Evolutionary conservation across 805 yeast genomes (phyloP).

Genomic region (Danielia oregonensis): DNA sequence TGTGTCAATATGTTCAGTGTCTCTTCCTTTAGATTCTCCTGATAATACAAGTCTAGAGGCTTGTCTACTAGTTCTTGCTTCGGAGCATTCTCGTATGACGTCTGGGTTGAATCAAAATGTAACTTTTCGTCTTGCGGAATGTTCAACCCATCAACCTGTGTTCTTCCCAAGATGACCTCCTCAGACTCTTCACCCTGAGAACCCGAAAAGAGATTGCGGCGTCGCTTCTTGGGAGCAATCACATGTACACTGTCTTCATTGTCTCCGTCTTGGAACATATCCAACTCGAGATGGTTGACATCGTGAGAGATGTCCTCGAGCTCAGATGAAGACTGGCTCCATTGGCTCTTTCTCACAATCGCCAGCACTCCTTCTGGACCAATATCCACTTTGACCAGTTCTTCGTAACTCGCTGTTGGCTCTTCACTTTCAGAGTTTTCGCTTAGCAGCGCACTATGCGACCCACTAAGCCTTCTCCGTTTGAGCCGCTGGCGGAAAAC

Average conservation of each 20-base stretch:
- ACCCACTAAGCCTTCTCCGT: slow-evolving; percentile 1
- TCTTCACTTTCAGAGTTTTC: neutral
- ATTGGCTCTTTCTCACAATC: neutral
- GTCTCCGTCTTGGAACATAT: slow-evolving; percentile 1
- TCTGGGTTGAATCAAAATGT: too few species aligned
- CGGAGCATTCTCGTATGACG: too few species aligned
- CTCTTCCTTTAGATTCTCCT: slow-evolving; percentile 11
- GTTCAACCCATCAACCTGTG: slow-evolving; percentile 8
- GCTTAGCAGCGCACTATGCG: neutral
- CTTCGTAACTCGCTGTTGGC: too few species aligned
- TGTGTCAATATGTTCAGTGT: slow-evolving; percentile 4
- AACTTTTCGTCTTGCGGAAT: neutral
- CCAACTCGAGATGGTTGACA: slow-evolving; percentile 6
- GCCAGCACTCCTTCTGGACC: too few species aligned
- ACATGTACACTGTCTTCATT: slow-evolving; percentile 2
- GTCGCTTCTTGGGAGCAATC: slow-evolving; percentile 5
- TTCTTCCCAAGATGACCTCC: too few species aligned
- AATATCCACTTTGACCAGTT: neutral
- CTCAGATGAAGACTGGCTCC: slow-evolving; percentile 17
- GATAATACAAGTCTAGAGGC: too few species aligned
- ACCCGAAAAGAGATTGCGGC: slow-evolving; percentile 3
- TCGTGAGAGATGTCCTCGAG: slow-evolving; percentile 20
- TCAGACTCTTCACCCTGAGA: slow-evolving; percentile 1
- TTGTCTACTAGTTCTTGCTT: too few species aligned
- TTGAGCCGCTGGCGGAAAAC: slow-evolving; percentile 20